A percentile compares a stretch with the other conserved stretches of the same genome.
Conservation (phyloP, 2,329 filamentous ascomycete species). For the Pleurostoma richardsiae region DNA sequence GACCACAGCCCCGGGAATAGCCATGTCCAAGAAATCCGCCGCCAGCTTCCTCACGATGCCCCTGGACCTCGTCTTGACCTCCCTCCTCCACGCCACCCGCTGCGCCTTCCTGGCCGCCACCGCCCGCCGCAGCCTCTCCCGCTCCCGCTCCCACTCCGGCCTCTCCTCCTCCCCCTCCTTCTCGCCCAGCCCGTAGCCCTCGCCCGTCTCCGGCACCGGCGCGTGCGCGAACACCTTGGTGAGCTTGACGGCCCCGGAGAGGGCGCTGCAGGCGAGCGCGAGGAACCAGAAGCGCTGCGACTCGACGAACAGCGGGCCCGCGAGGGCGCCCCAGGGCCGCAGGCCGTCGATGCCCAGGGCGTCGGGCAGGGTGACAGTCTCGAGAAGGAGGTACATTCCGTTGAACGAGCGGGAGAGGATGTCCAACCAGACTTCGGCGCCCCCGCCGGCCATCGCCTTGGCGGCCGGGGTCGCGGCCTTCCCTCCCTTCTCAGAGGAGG, state of each 20-base stretch:
- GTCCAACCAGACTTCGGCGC: slow-evolving; percentile 41
- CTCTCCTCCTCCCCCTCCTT: slow-evolving; percentile 10
- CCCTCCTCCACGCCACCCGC: slow-evolving; percentile 20
- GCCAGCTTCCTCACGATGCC: slow-evolving; percentile 42
- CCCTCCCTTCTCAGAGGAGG: slow-evolving; percentile 4
- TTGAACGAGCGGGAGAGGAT: slow-evolving; percentile 53
- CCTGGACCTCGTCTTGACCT: slow-evolving; percentile 20
- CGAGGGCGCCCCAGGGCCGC: slow-evolving; percentile 46
- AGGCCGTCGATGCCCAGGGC: slow-evolving; percentile 35
- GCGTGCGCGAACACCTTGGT: slow-evolving; percentile 26
- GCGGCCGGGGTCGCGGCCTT: not conserved
- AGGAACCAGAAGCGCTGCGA: slow-evolving; percentile 68
- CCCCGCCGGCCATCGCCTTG: slow-evolving; percentile 8
- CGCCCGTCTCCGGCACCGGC: slow-evolving; percentile 24
- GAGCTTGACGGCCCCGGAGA: slow-evolving; percentile 36
- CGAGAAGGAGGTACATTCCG: slow-evolving; percentile 63
- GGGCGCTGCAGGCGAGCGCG: slow-evolving; percentile 46
- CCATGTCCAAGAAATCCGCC: slow-evolving; percentile 55
- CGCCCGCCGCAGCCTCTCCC: slow-evolving; percentile 26
- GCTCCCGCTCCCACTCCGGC: slow-evolving; percentile 20
- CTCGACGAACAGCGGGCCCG: slow-evolving; percentile 46
- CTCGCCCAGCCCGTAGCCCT: slow-evolving; percentile 18
- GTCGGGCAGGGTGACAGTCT: slow-evolving; percentile 59
- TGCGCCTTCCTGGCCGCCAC: slow-evolving; percentile 26
- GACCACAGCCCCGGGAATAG: slow-evolving; percentile 54